Percentiles rank a stretch among this genome's conserved stretches.
These are phyloP conservation scores for Ampelocalamus luodianensis DNA, from an alignment of 176 grass and related monocot genomes.

Conservation along the genomic window DNA sequence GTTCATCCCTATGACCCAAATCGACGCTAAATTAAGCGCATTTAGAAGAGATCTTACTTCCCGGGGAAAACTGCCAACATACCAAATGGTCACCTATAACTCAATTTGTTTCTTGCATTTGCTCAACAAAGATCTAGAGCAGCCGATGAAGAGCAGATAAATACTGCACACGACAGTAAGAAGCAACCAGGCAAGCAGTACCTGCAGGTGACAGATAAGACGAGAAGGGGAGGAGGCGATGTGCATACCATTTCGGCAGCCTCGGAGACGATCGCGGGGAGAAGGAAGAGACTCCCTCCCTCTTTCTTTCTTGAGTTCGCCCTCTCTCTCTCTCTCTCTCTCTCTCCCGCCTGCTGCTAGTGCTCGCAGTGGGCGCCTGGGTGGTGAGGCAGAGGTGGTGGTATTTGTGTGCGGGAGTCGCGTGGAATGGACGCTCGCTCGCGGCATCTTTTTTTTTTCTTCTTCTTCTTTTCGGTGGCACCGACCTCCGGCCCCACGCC, in stretches of 20 bases:
- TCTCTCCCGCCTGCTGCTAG: no score
- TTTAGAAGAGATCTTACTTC: neutral
- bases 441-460: slow-evolving; percentile 34
- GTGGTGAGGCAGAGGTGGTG: neutral
- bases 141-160: neutral
- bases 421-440: slow-evolving; percentile 55
- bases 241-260: slow-evolving; percentile 31
- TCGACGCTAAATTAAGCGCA: neutral
- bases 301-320: no score
- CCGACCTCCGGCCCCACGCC: slow-evolving; percentile 25
- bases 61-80: no score
- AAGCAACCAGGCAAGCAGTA: neutral
- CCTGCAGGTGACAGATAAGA: neutral
- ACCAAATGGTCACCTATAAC: neutral
- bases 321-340: neutral
- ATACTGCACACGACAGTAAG: neutral
- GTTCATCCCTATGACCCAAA: neutral
- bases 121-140: neutral
- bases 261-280: neutral
- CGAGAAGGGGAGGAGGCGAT: neutral
- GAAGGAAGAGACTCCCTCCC: neutral
- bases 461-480: neutral
- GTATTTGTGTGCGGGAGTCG: slow-evolving; percentile 62
- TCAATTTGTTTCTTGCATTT: neutral
- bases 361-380: no score